Conservation (phyloP, 139 green algal species). For the Closterium sp. region DNA sequence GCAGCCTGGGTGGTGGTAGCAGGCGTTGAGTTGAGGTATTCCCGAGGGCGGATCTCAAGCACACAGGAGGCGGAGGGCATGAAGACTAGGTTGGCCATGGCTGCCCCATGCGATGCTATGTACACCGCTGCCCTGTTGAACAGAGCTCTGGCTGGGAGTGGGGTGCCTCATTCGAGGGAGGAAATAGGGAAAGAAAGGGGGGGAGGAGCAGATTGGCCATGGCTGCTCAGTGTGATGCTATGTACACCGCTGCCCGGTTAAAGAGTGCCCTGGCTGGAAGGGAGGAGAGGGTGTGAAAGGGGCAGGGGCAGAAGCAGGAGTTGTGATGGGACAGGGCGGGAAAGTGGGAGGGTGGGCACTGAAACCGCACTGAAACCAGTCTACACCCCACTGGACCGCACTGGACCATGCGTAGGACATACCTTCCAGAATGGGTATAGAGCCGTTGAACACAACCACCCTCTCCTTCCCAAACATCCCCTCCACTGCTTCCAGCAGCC, state of each 20-base stretch:
- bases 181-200: neutral
- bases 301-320: too few relatives aligned
- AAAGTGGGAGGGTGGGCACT: too few relatives aligned
- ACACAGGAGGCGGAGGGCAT: neutral
- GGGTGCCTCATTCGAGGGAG: too few relatives aligned
- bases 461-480: neutral
- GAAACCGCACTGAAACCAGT: too few relatives aligned
- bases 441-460: slow-evolving; percentile 1
- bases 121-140: slow-evolving; percentile 3
- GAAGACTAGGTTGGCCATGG: slow-evolving; percentile 7
- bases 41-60: slow-evolving; percentile 2
- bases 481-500: neutral
- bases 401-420: too few relatives aligned
- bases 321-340: too few relatives aligned
- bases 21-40: slow-evolving; percentile 20
- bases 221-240: neutral
- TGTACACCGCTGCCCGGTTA: neutral
- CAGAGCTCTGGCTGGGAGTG: neutral
- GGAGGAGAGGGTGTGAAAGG: too few relatives aligned
- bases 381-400: too few relatives aligned
- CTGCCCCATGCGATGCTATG: neutral
- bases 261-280: neutral
- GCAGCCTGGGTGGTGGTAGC: neutral
- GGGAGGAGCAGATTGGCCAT: neutral
- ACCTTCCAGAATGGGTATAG: slow-evolving; percentile 1